Evolutionary conservation across 768 basidiomycete species (phyloP).

Genomic region (Roridomyces roridus): DNA sequence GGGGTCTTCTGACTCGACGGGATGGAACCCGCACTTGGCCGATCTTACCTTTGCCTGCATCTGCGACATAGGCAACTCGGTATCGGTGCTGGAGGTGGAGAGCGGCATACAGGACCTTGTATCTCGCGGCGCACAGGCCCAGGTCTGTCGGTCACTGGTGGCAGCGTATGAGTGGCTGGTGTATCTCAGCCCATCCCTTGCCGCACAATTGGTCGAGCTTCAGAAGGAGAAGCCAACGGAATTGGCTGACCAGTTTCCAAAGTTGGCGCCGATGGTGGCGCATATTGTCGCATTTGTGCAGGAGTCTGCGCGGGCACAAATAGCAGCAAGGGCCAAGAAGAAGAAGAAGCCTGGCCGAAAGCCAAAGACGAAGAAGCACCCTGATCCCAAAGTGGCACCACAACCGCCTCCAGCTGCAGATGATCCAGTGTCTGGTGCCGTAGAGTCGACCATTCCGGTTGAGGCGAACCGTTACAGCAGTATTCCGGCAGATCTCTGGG

Average conservation of each 20-base stretch:
- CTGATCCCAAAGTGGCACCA: too few species aligned
- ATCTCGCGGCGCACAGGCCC: background rate
- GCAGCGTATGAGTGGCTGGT: slow-evolving; percentile 3
- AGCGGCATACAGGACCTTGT: too few species aligned
- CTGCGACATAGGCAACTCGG: background rate
- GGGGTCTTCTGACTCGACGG: background rate
- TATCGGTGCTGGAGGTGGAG: too few species aligned
- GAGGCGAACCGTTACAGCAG: too few species aligned
- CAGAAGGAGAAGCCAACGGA: background rate
- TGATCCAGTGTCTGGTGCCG: too few species aligned
- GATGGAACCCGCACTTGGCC: background rate
- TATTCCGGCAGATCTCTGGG: too few species aligned
- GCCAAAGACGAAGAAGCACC: too few species aligned
- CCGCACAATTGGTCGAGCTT: background rate
- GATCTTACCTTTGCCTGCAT: background rate
- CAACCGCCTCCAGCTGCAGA: too few species aligned
- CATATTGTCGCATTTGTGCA: background rate
- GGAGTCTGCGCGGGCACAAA: background rate
- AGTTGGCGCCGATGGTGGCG: background rate
- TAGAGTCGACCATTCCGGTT: too few species aligned
- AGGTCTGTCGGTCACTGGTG: background rate
- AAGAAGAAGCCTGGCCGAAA: background rate
- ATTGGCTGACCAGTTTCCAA: background rate
- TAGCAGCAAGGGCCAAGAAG: background rate
- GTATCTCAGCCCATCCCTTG: background rate